These are phyloP conservation scores for Pythium plurisporium DNA, from an alignment of 352 stramenopile genomes.

Conservation along the genomic window DNA sequence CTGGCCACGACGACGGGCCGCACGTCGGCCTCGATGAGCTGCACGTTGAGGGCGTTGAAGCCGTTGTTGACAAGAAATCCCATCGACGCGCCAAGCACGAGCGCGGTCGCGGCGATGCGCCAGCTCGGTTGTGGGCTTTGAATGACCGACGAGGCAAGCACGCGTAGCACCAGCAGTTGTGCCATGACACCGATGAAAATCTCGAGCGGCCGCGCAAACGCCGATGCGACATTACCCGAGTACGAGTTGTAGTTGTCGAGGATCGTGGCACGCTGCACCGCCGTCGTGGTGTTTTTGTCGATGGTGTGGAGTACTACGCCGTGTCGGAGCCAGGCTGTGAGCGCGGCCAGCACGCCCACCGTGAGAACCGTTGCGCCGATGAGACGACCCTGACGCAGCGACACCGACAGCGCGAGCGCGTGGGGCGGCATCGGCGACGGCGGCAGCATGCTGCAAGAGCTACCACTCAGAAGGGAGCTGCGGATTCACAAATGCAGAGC, in stretches of 20 bases:
- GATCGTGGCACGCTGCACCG: neutral
- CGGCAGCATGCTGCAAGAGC: no score
- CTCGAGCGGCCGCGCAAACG: neutral
- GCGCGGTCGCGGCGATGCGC: neutral
- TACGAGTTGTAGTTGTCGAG: conserved; percentile 5
- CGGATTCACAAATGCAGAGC: no score
- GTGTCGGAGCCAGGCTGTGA: neutral
- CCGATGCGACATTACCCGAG: neutral
- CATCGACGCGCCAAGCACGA: neutral
- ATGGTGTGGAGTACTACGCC: neutral
- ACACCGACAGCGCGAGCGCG: no score
- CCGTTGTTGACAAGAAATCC: conserved; percentile 1
- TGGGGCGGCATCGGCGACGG: no score
- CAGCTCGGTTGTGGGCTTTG: no score
- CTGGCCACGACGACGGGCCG: neutral
- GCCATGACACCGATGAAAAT: neutral
- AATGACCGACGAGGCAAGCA: no score
- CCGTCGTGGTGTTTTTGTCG: neutral
- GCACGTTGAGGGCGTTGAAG: conserved; percentile 2
- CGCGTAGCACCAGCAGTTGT: conserved; percentile 3
- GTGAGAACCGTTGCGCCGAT: neutral
- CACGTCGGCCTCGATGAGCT: neutral
- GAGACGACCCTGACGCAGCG: neutral
- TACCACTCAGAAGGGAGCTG: no score
- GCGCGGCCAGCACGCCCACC: neutral